Evolutionary conservation across 768 basidiomycete genomes (phyloP).

Genomic region (Trametes punicea): DNA sequence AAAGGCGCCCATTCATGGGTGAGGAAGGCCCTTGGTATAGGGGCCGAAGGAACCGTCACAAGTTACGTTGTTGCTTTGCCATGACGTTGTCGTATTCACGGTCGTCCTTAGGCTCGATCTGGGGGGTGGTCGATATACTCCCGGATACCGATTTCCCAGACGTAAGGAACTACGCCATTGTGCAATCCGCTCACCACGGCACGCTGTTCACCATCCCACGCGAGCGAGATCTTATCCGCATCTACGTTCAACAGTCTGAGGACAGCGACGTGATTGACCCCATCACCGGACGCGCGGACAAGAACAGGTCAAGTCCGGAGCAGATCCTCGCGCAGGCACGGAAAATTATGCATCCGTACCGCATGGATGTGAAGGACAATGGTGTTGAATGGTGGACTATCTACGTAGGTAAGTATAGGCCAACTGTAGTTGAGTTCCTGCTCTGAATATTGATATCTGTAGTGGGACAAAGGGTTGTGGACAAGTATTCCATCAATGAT

Average conservation of each 20-base stretch:
- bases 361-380: constrained; percentile 27
- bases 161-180: constrained; percentile 43
- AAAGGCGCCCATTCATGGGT: constrained; percentile 83
- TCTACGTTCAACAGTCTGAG: constrained; percentile 52
- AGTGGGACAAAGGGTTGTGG: constrained; percentile 57
- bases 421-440: not conserved
- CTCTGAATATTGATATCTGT: not conserved
- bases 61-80: constrained; percentile 30
- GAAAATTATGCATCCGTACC: constrained; percentile 40
- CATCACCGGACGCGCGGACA: constrained; percentile 40
- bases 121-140: constrained; percentile 72
- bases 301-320: constrained; percentile 36
- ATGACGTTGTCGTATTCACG: not conserved
- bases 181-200: constrained; percentile 47
- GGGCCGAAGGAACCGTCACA: constrained; percentile 74
- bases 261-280: constrained; percentile 34
- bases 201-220: constrained; percentile 53
- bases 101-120: constrained; percentile 55
- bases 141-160: constrained; percentile 55
- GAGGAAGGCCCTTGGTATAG: constrained; percentile 58
- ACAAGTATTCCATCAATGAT: constrained; percentile 41
- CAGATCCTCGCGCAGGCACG: constrained; percentile 42
- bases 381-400: constrained; percentile 48
- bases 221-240: constrained; percentile 42
- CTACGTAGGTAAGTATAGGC: constrained; percentile 40